Percentiles rank a stretch among this genome's conserved stretches.
Evolutionary conservation across 2,329 filamentous ascomycete species (phyloP).

Genomic region (Magnaporthiopsis rhizophila): DNA sequence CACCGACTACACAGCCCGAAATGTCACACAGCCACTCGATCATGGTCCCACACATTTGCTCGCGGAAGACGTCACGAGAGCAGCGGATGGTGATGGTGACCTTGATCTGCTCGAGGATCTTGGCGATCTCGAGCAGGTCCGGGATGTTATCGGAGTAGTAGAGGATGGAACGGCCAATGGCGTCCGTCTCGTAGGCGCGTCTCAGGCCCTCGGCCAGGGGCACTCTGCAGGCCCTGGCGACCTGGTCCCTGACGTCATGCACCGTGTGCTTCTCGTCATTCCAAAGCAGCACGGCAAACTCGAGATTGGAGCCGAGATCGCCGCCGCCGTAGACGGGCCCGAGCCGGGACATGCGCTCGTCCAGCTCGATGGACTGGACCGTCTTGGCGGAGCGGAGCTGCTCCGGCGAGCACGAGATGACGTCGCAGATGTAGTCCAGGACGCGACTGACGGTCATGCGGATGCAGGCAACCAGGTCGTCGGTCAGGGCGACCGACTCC

Average conservation of each 20-base stretch:
- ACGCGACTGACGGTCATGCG: conserved; percentile 77
- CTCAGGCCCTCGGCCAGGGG: conserved; percentile 58
- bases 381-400: conserved; percentile 84
- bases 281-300: conserved; percentile 86
- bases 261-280: conserved; percentile 99
- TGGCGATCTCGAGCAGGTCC: conserved; percentile 68
- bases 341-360: conserved; percentile 74
- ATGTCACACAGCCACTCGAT: conserved; percentile 96
- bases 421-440: conserved; percentile 94
- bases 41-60: conserved; percentile 97
- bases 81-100: conserved; percentile 93
- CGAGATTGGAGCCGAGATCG: conserved; percentile 57
- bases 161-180: conserved; percentile 78
- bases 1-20: conserved; percentile 75
- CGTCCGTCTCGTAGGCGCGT: conserved; percentile 82
- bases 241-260: conserved; percentile 80
- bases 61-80: conserved; percentile 87
- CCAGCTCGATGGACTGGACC: conserved; percentile 67
- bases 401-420: conserved; percentile 95
- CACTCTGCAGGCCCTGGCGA: conserved; percentile 78
- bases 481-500: conserved; percentile 51
- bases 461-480: conserved; percentile 69
- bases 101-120: conserved; percentile 88
- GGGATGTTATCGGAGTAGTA: conserved; percentile 67
- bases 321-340: conserved; percentile 66